phyloP scores from a whole-genome alignment of 495 filamentous ascomycete genomes.

The Oleoguttula mirabilis region DNA sequence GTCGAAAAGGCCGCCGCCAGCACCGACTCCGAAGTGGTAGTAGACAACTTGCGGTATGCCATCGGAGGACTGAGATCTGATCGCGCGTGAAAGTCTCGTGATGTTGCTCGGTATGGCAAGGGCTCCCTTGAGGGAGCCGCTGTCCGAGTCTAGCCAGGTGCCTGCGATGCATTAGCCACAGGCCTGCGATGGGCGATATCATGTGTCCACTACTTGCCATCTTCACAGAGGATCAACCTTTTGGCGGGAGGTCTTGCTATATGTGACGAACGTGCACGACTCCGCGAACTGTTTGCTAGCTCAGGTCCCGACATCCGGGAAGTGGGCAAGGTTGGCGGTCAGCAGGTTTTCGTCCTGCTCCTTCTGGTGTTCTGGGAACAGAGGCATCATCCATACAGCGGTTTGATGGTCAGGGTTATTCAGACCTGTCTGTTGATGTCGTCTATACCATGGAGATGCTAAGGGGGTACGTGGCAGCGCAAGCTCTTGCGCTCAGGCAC shows the following conservation, averaged over 20 bases:
- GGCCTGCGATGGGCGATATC: neutral
- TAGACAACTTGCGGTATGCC: slow-evolving; percentile 32
- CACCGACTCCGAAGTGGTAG: slow-evolving; percentile 32
- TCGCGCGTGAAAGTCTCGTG: slow-evolving; percentile 31
- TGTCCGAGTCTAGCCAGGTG: slow-evolving; percentile 31
- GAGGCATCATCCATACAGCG: no score
- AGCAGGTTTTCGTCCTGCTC: no score
- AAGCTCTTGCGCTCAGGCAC: no score
- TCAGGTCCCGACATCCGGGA: slow-evolving; percentile 2
- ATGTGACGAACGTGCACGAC: neutral
- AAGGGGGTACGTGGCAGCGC: no score
- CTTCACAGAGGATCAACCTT: slow-evolving; percentile 12
- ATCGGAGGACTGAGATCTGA: slow-evolving; percentile 27
- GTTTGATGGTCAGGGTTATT: no score
- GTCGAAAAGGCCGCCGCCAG: slow-evolving; percentile 21
- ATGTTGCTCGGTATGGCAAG: slow-evolving; percentile 30
- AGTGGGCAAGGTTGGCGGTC: no score
- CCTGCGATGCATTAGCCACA: slow-evolving; percentile 7
- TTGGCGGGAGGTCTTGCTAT: slow-evolving; percentile 4
- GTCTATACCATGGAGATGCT: no score
- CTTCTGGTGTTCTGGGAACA: no score
- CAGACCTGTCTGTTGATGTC: no score
- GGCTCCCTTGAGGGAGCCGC: slow-evolving; percentile 24
- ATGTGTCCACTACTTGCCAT: neutral
- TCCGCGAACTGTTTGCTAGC: slow-evolving; percentile 1